Conservation (phyloP, 1,284 basidiomycete genomes). For the Acaromyces ingoldii region DNA sequence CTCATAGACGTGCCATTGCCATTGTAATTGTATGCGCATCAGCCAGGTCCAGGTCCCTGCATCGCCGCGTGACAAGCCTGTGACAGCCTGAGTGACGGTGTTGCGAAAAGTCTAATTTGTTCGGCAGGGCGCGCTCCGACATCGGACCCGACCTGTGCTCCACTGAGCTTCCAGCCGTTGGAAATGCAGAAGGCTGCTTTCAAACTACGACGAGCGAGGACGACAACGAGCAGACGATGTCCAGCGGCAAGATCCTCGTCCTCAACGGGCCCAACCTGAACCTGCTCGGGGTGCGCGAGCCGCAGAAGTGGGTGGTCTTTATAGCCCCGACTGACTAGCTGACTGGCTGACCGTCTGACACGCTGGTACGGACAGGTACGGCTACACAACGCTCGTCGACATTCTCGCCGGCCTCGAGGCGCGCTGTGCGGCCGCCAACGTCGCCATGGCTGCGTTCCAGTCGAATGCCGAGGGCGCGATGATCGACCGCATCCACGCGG, state of each 20-base stretch:
- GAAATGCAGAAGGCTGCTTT: too few species aligned
- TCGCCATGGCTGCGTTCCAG: constrained; percentile 35
- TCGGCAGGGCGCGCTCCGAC: too few species aligned
- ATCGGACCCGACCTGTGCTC: too few species aligned
- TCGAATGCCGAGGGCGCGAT: constrained; percentile 51
- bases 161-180: too few species aligned
- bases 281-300: constrained; percentile 51
- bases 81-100: too few species aligned
- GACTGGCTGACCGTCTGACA: neutral
- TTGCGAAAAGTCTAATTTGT: too few species aligned
- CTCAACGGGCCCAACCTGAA: constrained; percentile 52
- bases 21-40: too few species aligned
- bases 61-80: too few species aligned
- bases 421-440: constrained; percentile 9
- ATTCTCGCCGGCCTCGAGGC: constrained; percentile 4
- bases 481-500: constrained; percentile 49
- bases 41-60: too few species aligned
- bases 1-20: too few species aligned
- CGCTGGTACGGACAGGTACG: constrained; percentile 31
- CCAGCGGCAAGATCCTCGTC: constrained; percentile 23
- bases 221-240: too few species aligned
- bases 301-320: constrained; percentile 31
- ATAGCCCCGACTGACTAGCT: neutral
- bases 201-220: too few species aligned
- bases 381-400: constrained; percentile 46